A percentile compares a stretch with the other conserved stretches of the same genome.
Conservation (phyloP, 2,329 filamentous ascomycete species). For the Berkeleyomyces rouxiae region DNA sequence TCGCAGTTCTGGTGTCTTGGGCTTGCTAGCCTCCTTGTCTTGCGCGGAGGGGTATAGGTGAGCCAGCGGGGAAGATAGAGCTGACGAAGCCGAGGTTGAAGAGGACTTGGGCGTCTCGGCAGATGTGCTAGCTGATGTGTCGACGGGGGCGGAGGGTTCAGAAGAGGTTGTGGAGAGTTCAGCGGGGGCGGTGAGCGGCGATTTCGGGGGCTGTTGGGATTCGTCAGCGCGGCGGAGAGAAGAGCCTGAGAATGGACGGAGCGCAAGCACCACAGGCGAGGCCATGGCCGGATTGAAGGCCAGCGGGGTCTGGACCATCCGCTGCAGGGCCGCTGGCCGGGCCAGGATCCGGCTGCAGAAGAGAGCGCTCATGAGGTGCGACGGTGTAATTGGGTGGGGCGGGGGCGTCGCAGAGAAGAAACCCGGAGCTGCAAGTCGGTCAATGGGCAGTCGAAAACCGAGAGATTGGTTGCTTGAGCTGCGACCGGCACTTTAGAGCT, state of each 20-base stretch:
- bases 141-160: not conserved
- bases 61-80: constrained; percentile 5
- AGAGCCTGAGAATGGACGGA: constrained; percentile 16
- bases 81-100: not conserved
- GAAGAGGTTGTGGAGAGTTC: not conserved
- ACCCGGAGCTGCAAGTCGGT: not conserved
- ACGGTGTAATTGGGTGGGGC: not conserved
- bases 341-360: constrained; percentile 9
- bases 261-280: constrained; percentile 7
- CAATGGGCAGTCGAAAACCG: not conserved
- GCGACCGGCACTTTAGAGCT: not conserved
- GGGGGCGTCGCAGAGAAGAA: not conserved
- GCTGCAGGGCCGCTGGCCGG: constrained; percentile 7
- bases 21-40: not conserved
- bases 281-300: not conserved
- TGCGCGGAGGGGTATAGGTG: not conserved
- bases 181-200: not conserved
- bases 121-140: not conserved
- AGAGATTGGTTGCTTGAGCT: not conserved
- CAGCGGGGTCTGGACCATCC: not conserved
- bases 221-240: constrained; percentile 14
- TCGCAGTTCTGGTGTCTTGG: not conserved
- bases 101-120: constrained; percentile 2
- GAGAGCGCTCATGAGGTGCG: constrained; percentile 12
- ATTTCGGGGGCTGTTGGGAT: not conserved